Evolutionary conservation across 2,329 filamentous ascomycete species (phyloP), one percentile per base, ranked within the genome.

Genomic region (Nigrograna mackinnonii): DNA sequence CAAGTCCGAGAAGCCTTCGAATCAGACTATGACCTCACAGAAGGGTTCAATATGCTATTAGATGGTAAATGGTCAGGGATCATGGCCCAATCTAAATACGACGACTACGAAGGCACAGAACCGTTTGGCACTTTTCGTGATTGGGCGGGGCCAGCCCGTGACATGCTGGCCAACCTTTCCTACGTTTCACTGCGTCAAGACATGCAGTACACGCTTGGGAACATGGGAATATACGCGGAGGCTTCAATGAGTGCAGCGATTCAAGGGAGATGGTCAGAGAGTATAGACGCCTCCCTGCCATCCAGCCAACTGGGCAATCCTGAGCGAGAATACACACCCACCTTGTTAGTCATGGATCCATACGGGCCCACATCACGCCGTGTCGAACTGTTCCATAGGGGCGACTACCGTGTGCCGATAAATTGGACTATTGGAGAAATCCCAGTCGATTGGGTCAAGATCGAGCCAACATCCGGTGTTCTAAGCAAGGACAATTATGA

Each of bases 101-200:
- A 39, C 36, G 31, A 33, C 16, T 17, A 14, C 16, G 46, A 44
- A 3, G 43, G 47, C 12, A 42, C 30, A 6, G 78, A 83, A 49
- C 82, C 78, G 30, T 43, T 44, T 22, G 31, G 31, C 9, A 33
- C 31, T 17, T 33, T 33, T 4, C 40, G 79, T 14, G 47, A 50
- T 39, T 74, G 83, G 83, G 83, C 86, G 56, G 82, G 86, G 54
- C 81, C 84, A 1, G 85, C 85, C 79, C 71, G 83, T 20, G 84
- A 87, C 54, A 76, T 78, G 0, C 71, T 84, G 3, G 80, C 83
- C 0, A 75, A 79, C 4, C 70, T 85, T 47, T 66, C 73, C 3
- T 82, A 79, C 41, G 79, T 83, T 2, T 79, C 83, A 56, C 16
- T 48, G 11, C 39, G 41, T 9, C 54, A 57, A 26, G 46, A 54